phyloP scores from a whole-genome alignment of 805 yeast species.

The Saturnispora serradocipensis region DNA sequence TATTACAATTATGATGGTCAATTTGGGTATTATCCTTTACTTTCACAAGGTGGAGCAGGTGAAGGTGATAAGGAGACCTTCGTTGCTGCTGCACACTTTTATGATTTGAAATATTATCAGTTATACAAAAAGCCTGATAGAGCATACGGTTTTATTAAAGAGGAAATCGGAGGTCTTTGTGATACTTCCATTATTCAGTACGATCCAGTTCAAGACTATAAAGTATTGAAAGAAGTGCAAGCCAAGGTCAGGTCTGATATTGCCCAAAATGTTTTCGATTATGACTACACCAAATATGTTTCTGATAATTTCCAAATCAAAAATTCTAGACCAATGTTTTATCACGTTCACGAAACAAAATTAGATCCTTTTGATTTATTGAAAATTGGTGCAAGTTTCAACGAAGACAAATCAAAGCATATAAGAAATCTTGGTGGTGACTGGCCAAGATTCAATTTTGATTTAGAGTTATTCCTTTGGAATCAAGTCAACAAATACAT shows the following conservation, averaged over 20 bases:
- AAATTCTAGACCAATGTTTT: conserved; percentile 16
- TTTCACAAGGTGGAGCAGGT: conserved; percentile 54
- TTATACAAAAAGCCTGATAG: conserved; percentile 28
- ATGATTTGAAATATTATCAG: conserved; percentile 42
- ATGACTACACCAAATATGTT: conserved; percentile 14
- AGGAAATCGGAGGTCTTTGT: conserved; percentile 10
- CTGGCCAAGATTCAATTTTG: conserved; percentile 13
- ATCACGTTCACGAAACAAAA: conserved; percentile 41
- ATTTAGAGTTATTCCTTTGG: conserved; percentile 20
- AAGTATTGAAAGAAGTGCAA: conserved; percentile 7
- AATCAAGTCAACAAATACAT: conserved; percentile 13
- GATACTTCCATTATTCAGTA: conserved; percentile 16
- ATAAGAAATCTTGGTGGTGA: conserved; percentile 19
- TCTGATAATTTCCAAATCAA: conserved; percentile 11
- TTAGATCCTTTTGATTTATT: conserved; percentile 34
- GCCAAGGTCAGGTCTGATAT: conserved; percentile 15
- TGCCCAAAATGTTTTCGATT: conserved; percentile 6
- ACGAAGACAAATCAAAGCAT: conserved; percentile 4
- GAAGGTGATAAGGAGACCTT: conserved; percentile 80
- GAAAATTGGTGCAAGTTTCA: conserved; percentile 11
- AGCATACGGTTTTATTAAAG: conserved; percentile 11
- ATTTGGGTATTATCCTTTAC: conserved; percentile 45
- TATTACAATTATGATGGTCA: conserved; percentile 58
- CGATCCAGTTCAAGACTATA: conserved; percentile 11
- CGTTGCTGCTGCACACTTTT: conserved; percentile 54